phyloP scores from a whole-genome alignment of 2,329 filamentous ascomycete species.

The Pestalotiopsis fici region DNA sequence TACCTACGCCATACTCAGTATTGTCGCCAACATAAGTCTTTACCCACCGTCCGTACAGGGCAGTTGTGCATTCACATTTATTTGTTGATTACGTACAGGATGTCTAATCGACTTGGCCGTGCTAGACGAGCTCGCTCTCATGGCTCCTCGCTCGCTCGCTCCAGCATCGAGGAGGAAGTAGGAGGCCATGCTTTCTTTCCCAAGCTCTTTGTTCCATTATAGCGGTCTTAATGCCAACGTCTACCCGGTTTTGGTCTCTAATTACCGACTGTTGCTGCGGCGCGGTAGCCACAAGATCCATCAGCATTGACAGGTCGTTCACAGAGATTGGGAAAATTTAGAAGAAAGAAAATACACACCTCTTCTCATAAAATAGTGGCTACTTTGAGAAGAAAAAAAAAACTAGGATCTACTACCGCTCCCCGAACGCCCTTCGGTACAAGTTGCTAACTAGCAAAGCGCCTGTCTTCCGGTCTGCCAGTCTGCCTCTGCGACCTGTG shows the following conservation, averaged over 20 bases:
- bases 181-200: not conserved
- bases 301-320: not conserved
- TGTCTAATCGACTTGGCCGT: not conserved
- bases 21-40: not conserved
- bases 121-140: not conserved
- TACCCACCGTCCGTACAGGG: not conserved
- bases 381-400: not conserved
- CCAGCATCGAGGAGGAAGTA: not conserved
- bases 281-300: not conserved
- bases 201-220: not conserved
- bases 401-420: not conserved
- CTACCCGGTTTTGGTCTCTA: conserved; percentile 6
- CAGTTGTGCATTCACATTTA: not conserved
- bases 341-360: not conserved
- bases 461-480: conserved; percentile 1
- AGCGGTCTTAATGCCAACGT: not conserved
- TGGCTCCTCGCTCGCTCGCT: not conserved
- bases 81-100: not conserved
- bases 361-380: not conserved
- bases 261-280: not conserved
- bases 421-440: conserved; percentile 2
- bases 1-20: not conserved
- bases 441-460: not conserved
- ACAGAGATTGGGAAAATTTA: not conserved
- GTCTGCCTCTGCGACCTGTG: conserved; percentile 7